These are phyloP conservation scores for Gomphus sp. DNA, from an alignment of 1,284 basidiomycete species.

Conservation along the genomic window DNA sequence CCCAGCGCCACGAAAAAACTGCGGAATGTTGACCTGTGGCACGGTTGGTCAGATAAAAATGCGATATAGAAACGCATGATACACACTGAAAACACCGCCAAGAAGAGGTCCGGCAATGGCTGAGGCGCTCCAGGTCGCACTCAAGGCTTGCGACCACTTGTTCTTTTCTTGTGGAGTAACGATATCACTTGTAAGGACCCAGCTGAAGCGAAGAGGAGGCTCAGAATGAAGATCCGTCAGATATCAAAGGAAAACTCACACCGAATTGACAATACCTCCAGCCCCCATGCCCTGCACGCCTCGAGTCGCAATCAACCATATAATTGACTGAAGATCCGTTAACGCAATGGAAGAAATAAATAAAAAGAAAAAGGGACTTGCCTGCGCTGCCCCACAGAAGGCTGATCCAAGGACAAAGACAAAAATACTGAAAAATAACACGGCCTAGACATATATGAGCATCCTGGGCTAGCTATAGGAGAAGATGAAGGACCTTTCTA, in stretches of 20 bases:
- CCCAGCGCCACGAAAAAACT: constrained; percentile 63
- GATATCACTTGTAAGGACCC: constrained; percentile 75
- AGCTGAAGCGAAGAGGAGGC: constrained; percentile 19
- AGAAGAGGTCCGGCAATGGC: constrained; percentile 67
- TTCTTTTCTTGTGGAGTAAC: constrained; percentile 58
- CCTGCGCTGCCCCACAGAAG: constrained; percentile 61
- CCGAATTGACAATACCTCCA: constrained; percentile 71
- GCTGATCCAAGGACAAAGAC: constrained; percentile 64
- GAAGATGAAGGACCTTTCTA: constrained; percentile 43
- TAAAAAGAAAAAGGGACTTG: constrained; percentile 21
- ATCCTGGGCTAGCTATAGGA: background rate
- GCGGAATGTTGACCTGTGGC: constrained; percentile 16
- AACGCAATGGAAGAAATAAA: background rate
- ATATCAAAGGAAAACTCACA: constrained; percentile 19
- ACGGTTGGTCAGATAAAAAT: constrained; percentile 14
- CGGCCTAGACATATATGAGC: constrained; percentile 30
- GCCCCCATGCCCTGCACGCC: constrained; percentile 64
- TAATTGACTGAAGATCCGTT: constrained; percentile 39
- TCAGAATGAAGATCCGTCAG: background rate
- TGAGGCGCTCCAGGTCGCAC: constrained; percentile 74
- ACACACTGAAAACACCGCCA: constrained; percentile 69
- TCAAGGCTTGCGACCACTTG: constrained; percentile 75
- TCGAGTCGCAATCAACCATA: constrained; percentile 46
- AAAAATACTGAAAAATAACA: constrained; percentile 59
- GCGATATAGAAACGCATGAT: background rate